phyloP scores from a whole-genome alignment of 2,329 filamentous ascomycete genomes.

The Didymella pomorum region DNA sequence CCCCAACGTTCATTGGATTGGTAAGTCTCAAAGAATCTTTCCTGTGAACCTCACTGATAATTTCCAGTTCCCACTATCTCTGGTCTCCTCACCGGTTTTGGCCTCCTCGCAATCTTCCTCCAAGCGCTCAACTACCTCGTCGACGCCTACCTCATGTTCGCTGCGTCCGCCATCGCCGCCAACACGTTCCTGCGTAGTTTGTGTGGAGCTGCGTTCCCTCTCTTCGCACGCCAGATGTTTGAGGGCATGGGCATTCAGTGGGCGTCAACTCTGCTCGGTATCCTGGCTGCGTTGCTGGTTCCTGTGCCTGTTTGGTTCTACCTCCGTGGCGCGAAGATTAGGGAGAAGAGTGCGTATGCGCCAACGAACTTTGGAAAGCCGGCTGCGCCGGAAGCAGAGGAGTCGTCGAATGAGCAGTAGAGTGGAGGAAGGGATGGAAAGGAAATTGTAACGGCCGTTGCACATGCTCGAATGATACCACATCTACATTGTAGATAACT shows the following conservation, averaged over 20 bases:
- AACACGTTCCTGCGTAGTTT: slow-evolving; percentile 63
- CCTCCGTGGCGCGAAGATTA: slow-evolving; percentile 54
- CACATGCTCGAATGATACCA: slow-evolving; percentile 2
- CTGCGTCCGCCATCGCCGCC: slow-evolving; percentile 63
- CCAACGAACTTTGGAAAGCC: slow-evolving; percentile 41
- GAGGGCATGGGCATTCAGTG: slow-evolving; percentile 61
- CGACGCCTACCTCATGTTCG: slow-evolving; percentile 66
- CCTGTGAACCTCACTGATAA: background rate
- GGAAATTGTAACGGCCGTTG: background rate
- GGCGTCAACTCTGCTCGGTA: slow-evolving; percentile 56
- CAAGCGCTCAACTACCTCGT: slow-evolving; percentile 68
- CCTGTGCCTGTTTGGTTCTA: slow-evolving; percentile 58
- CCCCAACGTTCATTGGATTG: slow-evolving; percentile 53
- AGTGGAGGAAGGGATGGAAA: background rate
- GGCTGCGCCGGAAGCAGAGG: slow-evolving; percentile 17
- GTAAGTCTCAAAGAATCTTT: background rate
- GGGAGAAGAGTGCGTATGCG: slow-evolving; percentile 55
- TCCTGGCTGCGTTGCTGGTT: slow-evolving; percentile 54
- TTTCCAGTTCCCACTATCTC: slow-evolving; percentile 47
- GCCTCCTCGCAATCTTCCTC: slow-evolving; percentile 65
- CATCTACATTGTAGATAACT: background rate
- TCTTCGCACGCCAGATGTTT: slow-evolving; percentile 66
- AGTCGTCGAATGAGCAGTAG: slow-evolving; percentile 6
- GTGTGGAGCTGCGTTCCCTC: slow-evolving; percentile 61
- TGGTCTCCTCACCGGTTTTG: slow-evolving; percentile 65